phyloP scores from a whole-genome alignment of 2,329 filamentous ascomycete species.

The Lasiodiplodia sp. region DNA sequence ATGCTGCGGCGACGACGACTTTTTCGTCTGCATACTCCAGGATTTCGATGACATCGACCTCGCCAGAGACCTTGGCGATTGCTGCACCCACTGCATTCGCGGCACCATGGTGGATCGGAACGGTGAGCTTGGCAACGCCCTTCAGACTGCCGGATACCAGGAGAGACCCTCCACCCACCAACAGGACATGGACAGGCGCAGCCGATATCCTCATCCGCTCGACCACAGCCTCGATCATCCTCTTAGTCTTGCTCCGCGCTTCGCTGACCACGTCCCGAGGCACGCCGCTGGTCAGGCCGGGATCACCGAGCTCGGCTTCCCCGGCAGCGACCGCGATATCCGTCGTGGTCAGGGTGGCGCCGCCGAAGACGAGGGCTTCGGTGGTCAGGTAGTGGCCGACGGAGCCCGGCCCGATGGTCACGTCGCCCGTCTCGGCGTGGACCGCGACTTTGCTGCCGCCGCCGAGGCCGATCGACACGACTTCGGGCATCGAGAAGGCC shows the following conservation, averaged over 20 bases:
- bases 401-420: constrained; percentile 63
- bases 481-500: constrained; percentile 52
- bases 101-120: constrained; percentile 58
- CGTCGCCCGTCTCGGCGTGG: constrained; percentile 37
- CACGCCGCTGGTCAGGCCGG: background rate
- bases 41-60: constrained; percentile 58
- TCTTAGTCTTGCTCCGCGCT: constrained; percentile 50
- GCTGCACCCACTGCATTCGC: constrained; percentile 69
- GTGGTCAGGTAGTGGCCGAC: constrained; percentile 60
- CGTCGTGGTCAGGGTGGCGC: constrained; percentile 60
- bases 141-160: constrained; percentile 37
- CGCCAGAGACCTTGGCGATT: constrained; percentile 62
- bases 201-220: constrained; percentile 65
- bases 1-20: constrained; percentile 16
- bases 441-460: constrained; percentile 55
- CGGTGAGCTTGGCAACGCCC: constrained; percentile 48
- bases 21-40: constrained; percentile 53
- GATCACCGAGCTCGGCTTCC: constrained; percentile 39
- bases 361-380: constrained; percentile 63
- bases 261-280: constrained; percentile 33
- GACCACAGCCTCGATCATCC: constrained; percentile 59
- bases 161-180: constrained; percentile 66
- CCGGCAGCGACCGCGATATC: constrained; percentile 56
- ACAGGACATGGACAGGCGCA: constrained; percentile 59
- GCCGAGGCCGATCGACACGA: constrained; percentile 64